Conservation (phyloP, 192 early-diverging fungal genomes). For the Cladochytrium replicatum region DNA sequence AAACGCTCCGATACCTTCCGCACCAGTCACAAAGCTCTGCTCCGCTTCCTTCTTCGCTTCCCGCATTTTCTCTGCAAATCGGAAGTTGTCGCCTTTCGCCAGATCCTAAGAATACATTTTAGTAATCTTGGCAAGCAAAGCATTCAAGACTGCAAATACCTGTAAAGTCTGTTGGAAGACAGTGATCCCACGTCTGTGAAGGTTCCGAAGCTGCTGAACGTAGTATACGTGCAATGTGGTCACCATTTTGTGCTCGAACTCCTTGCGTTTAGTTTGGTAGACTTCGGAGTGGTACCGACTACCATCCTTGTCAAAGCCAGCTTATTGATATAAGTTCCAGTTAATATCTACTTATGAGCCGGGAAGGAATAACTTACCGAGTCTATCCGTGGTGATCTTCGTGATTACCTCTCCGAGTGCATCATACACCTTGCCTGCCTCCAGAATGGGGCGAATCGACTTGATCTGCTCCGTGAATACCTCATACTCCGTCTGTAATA, state of each 20-base stretch:
- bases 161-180: slow-evolving; percentile 10
- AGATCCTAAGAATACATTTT: slow-evolving; percentile 13
- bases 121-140: slow-evolving; percentile 28
- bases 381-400: slow-evolving; percentile 40
- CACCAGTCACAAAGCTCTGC: slow-evolving; percentile 32
- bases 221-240: slow-evolving; percentile 68
- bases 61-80: slow-evolving; percentile 57
- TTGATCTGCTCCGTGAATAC: slow-evolving; percentile 58
- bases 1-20: slow-evolving; percentile 24
- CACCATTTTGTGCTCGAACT: slow-evolving; percentile 69
- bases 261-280: slow-evolving; percentile 75
- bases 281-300: slow-evolving; percentile 82
- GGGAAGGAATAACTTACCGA: slow-evolving; percentile 14
- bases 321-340: neutral
- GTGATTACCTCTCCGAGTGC: slow-evolving; percentile 60
- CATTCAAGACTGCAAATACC: slow-evolving; percentile 57
- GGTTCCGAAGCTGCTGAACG: slow-evolving; percentile 79
- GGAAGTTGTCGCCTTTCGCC: slow-evolving; percentile 39
- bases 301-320: slow-evolving; percentile 84
- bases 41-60: slow-evolving; percentile 24
- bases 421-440: slow-evolving; percentile 67
- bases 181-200: slow-evolving; percentile 42
- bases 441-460: slow-evolving; percentile 56
- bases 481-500: slow-evolving; percentile 58
- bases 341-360: neutral